These are phyloP conservation scores for Pyricularia sp. DNA, from an alignment of 2,329 filamentous ascomycete species.

Conservation along the genomic window DNA sequence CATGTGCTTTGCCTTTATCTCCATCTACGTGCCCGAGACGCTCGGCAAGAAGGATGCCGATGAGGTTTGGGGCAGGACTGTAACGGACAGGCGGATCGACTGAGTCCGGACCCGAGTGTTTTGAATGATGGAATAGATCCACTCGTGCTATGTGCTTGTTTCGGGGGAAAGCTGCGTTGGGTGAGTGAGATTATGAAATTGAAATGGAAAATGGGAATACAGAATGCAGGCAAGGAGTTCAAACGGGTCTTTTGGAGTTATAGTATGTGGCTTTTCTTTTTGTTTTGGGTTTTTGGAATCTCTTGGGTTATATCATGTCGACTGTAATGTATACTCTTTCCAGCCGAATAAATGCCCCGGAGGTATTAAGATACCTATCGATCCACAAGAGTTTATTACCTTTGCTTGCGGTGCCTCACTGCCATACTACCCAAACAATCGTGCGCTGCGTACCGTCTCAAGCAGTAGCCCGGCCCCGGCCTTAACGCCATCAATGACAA, in stretches of 20 bases:
- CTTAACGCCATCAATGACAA: conserved; percentile 69
- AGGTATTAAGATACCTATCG: not conserved
- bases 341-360: not conserved
- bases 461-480: conserved; percentile 53
- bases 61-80: conserved; percentile 74
- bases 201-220: not conserved
- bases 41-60: conserved; percentile 71
- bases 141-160: not conserved
- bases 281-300: not conserved
- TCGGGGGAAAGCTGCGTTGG: not conserved
- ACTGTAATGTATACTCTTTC: not conserved
- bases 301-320: not conserved
- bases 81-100: conserved; percentile 29
- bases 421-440: conserved; percentile 18
- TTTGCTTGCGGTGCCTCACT: not conserved
- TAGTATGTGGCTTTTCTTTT: not conserved
- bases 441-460: conserved; percentile 32
- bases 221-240: not conserved
- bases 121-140: not conserved
- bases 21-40: conserved; percentile 69
- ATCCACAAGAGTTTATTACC: not conserved
- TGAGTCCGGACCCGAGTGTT: conserved; percentile 14
- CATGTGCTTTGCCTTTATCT: conserved; percentile 58
- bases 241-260: not conserved
- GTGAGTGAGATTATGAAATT: no score